Percentiles rank a stretch among this genome's conserved stretches.
Evolutionary conservation across 2,329 filamentous ascomycete genomes (phyloP).

Genomic region (Pezicula carpinea): DNA sequence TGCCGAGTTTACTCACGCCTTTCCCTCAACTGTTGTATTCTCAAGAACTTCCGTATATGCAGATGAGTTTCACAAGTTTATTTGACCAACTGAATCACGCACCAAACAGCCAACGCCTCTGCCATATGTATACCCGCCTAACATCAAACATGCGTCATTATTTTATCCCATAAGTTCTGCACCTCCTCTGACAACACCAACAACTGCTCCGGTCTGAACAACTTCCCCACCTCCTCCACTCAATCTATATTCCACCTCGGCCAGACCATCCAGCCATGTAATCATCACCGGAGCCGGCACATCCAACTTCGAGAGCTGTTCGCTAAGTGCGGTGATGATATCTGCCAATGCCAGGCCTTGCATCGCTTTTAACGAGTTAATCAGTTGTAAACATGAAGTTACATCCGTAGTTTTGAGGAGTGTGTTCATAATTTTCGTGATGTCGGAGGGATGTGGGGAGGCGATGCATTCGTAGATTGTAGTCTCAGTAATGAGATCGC

Average conservation of each 20-base stretch:
- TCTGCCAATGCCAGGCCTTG: constrained; percentile 90
- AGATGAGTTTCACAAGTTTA: too few species aligned
- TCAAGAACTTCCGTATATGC: too few species aligned
- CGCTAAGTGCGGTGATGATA: constrained; percentile 80
- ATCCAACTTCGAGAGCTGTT: constrained; percentile 77
- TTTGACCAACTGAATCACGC: too few species aligned
- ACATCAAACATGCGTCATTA: constrained; percentile 7
- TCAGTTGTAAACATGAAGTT: constrained; percentile 79
- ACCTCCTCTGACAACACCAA: constrained; percentile 82
- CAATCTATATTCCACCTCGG: constrained; percentile 88
- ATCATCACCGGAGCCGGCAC: constrained; percentile 85
- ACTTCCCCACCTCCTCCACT: constrained; percentile 82
- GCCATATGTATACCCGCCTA: not conserved
- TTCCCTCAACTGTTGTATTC: too few species aligned
- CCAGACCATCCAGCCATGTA: constrained; percentile 84
- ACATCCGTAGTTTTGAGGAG: constrained; percentile 83
- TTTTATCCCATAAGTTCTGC: constrained; percentile 63
- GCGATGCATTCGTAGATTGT: constrained; percentile 97
- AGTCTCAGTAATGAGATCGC: constrained; percentile 85
- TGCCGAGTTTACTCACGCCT: too few species aligned
- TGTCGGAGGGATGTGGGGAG: constrained; percentile 85
- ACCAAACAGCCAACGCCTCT: not conserved
- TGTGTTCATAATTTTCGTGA: constrained; percentile 77
- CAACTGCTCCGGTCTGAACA: constrained; percentile 88
- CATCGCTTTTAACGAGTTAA: constrained; percentile 80